phyloP scores from a whole-genome alignment of 164 flowering plant species.

The Magnolia sinica region DNA sequence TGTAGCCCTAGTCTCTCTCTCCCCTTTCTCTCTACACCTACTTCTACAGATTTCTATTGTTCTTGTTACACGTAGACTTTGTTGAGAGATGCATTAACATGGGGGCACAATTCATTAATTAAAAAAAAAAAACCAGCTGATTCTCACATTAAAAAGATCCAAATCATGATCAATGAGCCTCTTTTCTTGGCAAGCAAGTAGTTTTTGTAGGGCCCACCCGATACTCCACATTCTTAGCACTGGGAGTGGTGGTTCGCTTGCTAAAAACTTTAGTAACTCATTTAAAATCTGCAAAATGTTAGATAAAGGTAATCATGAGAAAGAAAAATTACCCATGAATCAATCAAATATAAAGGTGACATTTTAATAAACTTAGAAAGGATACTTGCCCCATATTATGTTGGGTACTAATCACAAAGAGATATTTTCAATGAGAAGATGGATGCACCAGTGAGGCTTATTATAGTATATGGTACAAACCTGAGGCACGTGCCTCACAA shows the following conservation, averaged over 20 bases:
- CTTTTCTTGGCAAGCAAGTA: slow-evolving; percentile 29
- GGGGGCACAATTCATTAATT: not conserved
- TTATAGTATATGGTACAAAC: slow-evolving; percentile 15
- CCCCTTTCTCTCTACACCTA: too few species aligned
- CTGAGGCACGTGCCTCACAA: slow-evolving; percentile 33
- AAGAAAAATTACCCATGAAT: not conserved
- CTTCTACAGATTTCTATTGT: too few species aligned
- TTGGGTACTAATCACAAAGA: not conserved
- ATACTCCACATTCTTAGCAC: slow-evolving; percentile 37
- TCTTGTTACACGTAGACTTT: too few species aligned
- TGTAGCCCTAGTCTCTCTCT: too few species aligned
- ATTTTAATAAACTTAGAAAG: not conserved
- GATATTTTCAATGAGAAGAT: too few species aligned
- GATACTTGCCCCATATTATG: not conserved
- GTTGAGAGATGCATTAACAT: not conserved
- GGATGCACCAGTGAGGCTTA: too few species aligned
- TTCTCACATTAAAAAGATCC: slow-evolving; percentile 42
- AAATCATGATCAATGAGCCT: slow-evolving; percentile 26
- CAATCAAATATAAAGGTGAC: not conserved
- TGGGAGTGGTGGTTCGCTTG: slow-evolving; percentile 37
- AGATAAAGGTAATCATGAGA: slow-evolving; percentile 12
- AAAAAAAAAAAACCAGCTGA: not conserved
- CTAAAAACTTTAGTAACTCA: slow-evolving; percentile 43
- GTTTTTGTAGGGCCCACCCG: slow-evolving; percentile 57
- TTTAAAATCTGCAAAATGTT: slow-evolving; percentile 40